These are phyloP conservation scores for Phellopilus nigrolimitatus DNA, from an alignment of 1,284 basidiomycete species.

Conservation along the genomic window DNA sequence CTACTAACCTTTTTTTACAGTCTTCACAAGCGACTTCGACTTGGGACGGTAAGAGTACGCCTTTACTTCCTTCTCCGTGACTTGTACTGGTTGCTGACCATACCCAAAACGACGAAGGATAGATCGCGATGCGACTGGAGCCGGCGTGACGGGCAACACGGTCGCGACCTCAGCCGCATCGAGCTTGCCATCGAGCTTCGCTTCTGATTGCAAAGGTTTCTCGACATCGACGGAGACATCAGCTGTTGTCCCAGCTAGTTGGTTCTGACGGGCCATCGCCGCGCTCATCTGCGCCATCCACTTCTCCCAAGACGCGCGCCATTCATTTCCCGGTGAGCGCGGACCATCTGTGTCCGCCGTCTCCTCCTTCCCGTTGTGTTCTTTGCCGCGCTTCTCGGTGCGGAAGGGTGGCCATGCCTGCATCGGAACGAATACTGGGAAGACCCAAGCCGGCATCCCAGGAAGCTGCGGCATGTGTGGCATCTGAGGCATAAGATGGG, in stretches of 20 bases:
- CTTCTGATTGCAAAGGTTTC: slow-evolving; percentile 26
- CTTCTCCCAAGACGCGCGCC: slow-evolving; percentile 67
- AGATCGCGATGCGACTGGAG: slow-evolving; percentile 24
- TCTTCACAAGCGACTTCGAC: slow-evolving; percentile 42
- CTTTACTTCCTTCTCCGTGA: slow-evolving; percentile 62
- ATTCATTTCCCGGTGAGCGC: slow-evolving; percentile 43
- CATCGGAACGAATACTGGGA: slow-evolving; percentile 71
- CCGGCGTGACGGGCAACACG: slow-evolving; percentile 33
- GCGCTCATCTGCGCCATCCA: slow-evolving; percentile 54
- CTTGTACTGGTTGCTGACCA: slow-evolving; percentile 33
- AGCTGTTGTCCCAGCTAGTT: slow-evolving; percentile 46
- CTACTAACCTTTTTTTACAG: slow-evolving; percentile 67
- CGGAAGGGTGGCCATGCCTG: slow-evolving; percentile 62
- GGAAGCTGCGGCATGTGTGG: slow-evolving; percentile 47
- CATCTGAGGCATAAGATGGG: slow-evolving; percentile 52
- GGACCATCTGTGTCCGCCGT: slow-evolving; percentile 33
- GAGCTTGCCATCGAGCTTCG: slow-evolving; percentile 13
- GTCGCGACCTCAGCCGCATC: slow-evolving; percentile 21
- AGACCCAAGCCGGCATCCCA: slow-evolving; percentile 52
- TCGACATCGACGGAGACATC: slow-evolving; percentile 58
- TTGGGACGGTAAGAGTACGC: slow-evolving; percentile 60
- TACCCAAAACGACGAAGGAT: slow-evolving; percentile 43
- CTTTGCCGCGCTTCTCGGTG: slow-evolving; percentile 39
- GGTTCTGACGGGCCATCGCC: slow-evolving; percentile 36
- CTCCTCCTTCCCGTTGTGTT: slow-evolving; percentile 29